Conservation (phyloP, 257 asterid species). For the Euphrasia confusa region DNA sequence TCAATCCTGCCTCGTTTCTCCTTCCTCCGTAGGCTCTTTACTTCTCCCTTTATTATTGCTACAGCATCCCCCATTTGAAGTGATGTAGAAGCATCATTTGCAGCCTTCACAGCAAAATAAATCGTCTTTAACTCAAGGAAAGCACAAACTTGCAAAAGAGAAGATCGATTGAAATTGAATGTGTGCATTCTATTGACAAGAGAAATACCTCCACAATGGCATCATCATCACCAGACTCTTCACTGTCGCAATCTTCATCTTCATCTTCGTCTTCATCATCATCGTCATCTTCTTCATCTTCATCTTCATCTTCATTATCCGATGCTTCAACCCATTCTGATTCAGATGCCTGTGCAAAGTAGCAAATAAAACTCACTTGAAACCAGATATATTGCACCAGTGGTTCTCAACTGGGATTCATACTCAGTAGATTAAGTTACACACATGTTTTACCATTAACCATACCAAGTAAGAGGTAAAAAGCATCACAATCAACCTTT, state of each 20-base stretch:
- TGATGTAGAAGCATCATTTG: conserved; percentile 38
- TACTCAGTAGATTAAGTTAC: no score
- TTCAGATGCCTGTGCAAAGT: conserved; percentile 63
- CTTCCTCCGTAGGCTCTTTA: conserved; percentile 75
- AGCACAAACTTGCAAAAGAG: not conserved
- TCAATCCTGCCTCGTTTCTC: conserved; percentile 86
- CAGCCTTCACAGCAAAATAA: conserved; percentile 39
- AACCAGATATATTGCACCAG: conserved; percentile 1
- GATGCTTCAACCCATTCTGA: conserved; percentile 94
- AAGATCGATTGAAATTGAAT: not conserved
- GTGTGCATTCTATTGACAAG: conserved; percentile 21
- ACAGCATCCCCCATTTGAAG: conserved; percentile 79
- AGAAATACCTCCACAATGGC: conserved; percentile 52
- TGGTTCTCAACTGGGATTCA: no score
- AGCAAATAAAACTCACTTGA: conserved; percentile 19
- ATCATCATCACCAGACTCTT: conserved; percentile 59
- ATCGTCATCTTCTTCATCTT: conserved; percentile 59
- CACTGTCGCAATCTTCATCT: conserved; percentile 48
- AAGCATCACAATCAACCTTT: not conserved
- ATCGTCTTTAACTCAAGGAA: not conserved
- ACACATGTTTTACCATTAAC: no score
- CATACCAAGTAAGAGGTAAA: not conserved
- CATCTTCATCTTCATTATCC: conserved; percentile 49
- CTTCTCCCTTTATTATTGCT: conserved; percentile 85
- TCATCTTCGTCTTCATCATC: conserved; percentile 34